A percentile compares a stretch with the other conserved stretches of the same genome.
Conservation (phyloP, 2,329 filamentous ascomycete genomes). For the Exophiala mesophila region DNA sequence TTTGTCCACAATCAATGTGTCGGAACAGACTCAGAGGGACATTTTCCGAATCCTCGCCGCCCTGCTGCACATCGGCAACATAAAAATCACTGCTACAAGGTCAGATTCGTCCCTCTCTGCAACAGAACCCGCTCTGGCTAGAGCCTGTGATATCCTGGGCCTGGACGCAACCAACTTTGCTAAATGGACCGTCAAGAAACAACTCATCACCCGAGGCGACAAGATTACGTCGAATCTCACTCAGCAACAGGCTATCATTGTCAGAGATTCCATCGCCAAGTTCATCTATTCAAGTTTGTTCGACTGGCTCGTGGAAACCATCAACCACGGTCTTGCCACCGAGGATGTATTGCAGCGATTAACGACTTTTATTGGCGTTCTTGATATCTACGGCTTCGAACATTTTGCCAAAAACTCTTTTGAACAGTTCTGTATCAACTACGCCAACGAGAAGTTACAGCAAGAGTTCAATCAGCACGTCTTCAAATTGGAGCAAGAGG, state of each 20-base stretch:
- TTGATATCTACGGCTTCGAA: constrained; percentile 99
- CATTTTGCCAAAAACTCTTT: constrained; percentile 99
- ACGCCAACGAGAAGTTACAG: constrained; percentile 97
- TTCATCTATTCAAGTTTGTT: constrained; percentile 98
- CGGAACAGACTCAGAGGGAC: constrained; percentile 65
- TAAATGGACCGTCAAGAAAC: constrained; percentile 99
- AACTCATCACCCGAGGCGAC: constrained; percentile 90
- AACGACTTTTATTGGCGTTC: constrained; percentile 88
- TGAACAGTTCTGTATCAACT: constrained; percentile 99
- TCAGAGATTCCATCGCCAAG: constrained; percentile 95
- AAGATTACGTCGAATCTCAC: constrained; percentile 96
- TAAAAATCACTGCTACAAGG: constrained; percentile 87
- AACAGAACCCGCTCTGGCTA: constrained; percentile 73
- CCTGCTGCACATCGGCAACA: constrained; percentile 88
- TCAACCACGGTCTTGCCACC: constrained; percentile 84
- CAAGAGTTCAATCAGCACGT: constrained; percentile 99
- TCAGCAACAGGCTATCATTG: constrained; percentile 87
- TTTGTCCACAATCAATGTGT: constrained; percentile 80
- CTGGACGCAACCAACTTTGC: constrained; percentile 83
- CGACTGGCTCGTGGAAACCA: constrained; percentile 97
- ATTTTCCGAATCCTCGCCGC: constrained; percentile 90
- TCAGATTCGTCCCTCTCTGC: constrained; percentile 80
- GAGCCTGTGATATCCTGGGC: constrained; percentile 78
- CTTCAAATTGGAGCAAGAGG: constrained; percentile 97
- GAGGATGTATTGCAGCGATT: constrained; percentile 80